Conservation (phyloP, 2,329 filamentous ascomycete genomes). For the Chaetomium sp. region DNA sequence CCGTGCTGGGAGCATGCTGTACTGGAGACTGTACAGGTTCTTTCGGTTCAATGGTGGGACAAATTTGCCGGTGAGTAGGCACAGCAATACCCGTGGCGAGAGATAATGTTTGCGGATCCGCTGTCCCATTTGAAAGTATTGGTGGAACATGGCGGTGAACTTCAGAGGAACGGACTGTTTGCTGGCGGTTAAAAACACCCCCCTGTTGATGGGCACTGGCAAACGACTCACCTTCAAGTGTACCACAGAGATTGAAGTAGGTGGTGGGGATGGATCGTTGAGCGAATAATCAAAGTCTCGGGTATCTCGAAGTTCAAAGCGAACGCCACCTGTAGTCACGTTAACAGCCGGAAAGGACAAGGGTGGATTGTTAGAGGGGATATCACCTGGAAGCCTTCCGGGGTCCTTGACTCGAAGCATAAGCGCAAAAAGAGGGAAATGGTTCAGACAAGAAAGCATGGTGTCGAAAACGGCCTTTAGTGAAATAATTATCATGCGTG, state of each 20-base stretch:
- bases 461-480: conserved; percentile 90
- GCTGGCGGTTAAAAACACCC: not conserved
- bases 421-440: conserved; percentile 93
- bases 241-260: conserved; percentile 71
- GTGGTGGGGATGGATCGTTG: conserved; percentile 36
- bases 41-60: conserved; percentile 92
- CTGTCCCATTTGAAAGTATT: conserved; percentile 91
- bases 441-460: conserved; percentile 85
- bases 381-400: conserved; percentile 70
- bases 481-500: conserved; percentile 89
- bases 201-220: not conserved
- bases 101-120: conserved; percentile 94
- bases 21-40: conserved; percentile 92
- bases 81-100: conserved; percentile 78
- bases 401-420: conserved; percentile 97
- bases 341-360: conserved; percentile 6
- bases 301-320: conserved; percentile 81
- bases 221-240: conserved; percentile 64
- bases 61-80: conserved; percentile 82
- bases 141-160: conserved; percentile 90
- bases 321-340: conserved; percentile 60
- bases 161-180: conserved; percentile 76
- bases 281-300: conserved; percentile 42
- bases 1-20: conserved; percentile 88
- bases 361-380: conserved; percentile 2